Conservation (phyloP, 2,329 filamentous ascomycete species). For the Sporothrix brunneoviolacea region DNA sequence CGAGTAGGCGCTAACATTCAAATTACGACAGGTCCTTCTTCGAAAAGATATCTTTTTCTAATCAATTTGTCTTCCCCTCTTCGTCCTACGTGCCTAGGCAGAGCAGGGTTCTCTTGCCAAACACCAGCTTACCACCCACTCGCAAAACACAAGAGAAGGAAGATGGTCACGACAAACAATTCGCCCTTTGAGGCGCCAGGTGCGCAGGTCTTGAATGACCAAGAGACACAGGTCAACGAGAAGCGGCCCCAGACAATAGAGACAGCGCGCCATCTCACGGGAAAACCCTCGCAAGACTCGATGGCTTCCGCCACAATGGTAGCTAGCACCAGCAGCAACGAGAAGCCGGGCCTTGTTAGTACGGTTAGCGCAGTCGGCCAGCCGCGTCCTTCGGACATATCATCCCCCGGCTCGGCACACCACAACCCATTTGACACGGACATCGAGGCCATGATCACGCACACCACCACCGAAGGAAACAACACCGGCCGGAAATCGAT, state of each 20-base stretch:
- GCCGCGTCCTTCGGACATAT: constrained; percentile 28
- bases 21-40: not conserved
- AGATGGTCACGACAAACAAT: constrained; percentile 5
- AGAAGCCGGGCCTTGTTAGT: too few relatives aligned
- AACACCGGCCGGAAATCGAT: constrained; percentile 19
- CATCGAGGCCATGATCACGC: constrained; percentile 46
- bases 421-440: constrained; percentile 51
- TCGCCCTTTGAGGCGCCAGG: not conserved
- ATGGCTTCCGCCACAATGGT: constrained; percentile 21
- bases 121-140: not conserved
- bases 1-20: not conserved
- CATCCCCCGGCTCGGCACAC: constrained; percentile 38
- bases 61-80: not conserved
- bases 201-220: not conserved
- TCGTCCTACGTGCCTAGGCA: too few relatives aligned
- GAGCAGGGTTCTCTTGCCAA: too few relatives aligned
- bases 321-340: constrained; percentile 18
- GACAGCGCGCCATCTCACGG: constrained; percentile 10
- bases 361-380: not conserved
- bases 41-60: too few relatives aligned
- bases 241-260: constrained; percentile 5
- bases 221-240: constrained; percentile 6
- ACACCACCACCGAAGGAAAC: constrained; percentile 21
- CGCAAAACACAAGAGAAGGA: not conserved
- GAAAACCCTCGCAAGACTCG: constrained; percentile 23